Conservation (phyloP, 2,329 filamentous ascomycete species). For the Decorospora gaudefroyi region DNA sequence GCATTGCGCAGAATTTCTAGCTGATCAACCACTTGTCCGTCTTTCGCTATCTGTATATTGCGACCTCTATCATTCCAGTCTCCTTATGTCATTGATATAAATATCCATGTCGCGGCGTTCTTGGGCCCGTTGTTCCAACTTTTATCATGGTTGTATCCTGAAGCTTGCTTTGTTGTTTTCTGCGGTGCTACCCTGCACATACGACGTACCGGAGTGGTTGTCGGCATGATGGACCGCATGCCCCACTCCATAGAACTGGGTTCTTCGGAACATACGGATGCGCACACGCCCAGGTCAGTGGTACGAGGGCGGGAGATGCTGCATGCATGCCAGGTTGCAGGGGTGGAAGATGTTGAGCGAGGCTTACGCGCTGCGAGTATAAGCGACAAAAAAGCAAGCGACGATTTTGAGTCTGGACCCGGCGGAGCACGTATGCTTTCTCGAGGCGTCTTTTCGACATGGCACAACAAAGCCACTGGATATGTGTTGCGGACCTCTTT, state of each 20-base stretch:
- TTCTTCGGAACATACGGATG: slow-evolving; percentile 1
- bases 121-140: slow-evolving; percentile 2
- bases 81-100: slow-evolving; percentile 10
- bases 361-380: neutral
- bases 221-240: slow-evolving; percentile 10
- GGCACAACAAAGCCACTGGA: no score
- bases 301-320: slow-evolving; percentile 3
- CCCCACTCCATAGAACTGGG: slow-evolving; percentile 12
- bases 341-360: neutral
- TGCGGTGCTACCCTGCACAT: slow-evolving; percentile 14
- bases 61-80: slow-evolving; percentile 13
- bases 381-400: slow-evolving; percentile 9
- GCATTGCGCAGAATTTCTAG: slow-evolving; percentile 96
- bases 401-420: no score
- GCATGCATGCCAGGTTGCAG: slow-evolving; percentile 4
- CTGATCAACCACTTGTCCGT: slow-evolving; percentile 8
- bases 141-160: slow-evolving; percentile 11
- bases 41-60: slow-evolving; percentile 25
- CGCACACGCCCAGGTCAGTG: neutral
- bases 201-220: slow-evolving; percentile 8
- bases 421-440: no score
- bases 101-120: slow-evolving; percentile 22
- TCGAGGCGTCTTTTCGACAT: no score
- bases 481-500: no score
- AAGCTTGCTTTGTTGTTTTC: slow-evolving; percentile 5